A percentile compares a stretch with the other conserved stretches of the same genome.
Conservation (phyloP, 768 basidiomycete genomes). For the Psilocybe subaeruginosa region DNA sequence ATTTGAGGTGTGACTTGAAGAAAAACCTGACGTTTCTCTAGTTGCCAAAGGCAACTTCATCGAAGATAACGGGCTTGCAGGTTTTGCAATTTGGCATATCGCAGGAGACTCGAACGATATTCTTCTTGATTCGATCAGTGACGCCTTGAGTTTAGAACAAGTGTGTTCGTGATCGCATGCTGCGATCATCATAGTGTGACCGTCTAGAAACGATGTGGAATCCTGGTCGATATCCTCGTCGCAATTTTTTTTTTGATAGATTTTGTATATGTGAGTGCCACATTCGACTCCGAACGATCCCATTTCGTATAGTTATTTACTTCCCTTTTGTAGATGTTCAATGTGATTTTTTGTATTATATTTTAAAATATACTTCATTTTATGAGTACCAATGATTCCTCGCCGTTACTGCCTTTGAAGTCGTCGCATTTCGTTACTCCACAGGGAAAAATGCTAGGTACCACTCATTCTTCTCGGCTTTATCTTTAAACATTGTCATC, state of each 20-base stretch:
- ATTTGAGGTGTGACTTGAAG: background rate
- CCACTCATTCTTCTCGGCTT: background rate
- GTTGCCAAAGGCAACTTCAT: constrained; percentile 66
- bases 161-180: constrained; percentile 12
- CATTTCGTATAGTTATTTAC: too few species aligned
- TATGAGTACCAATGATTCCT: background rate
- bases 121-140: constrained; percentile 56
- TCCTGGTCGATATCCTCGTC: background rate
- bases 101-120: constrained; percentile 63
- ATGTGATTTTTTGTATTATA: background rate
- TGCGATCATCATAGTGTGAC: background rate
- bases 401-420: background rate
- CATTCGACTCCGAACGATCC: background rate
- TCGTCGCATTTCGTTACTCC: background rate
- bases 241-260: background rate
- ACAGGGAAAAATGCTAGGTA: background rate
- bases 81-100: constrained; percentile 72
- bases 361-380: background rate
- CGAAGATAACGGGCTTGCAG: constrained; percentile 49
- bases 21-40: constrained; percentile 16
- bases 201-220: too few species aligned
- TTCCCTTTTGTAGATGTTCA: background rate
- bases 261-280: background rate
- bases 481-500: background rate
- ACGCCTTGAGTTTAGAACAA: constrained; percentile 33